Evolutionary conservation across 305 asterid genomes (phyloP), one percentile per base, ranked within the genome.

Genomic region (Plantago lanceolata): DNA sequence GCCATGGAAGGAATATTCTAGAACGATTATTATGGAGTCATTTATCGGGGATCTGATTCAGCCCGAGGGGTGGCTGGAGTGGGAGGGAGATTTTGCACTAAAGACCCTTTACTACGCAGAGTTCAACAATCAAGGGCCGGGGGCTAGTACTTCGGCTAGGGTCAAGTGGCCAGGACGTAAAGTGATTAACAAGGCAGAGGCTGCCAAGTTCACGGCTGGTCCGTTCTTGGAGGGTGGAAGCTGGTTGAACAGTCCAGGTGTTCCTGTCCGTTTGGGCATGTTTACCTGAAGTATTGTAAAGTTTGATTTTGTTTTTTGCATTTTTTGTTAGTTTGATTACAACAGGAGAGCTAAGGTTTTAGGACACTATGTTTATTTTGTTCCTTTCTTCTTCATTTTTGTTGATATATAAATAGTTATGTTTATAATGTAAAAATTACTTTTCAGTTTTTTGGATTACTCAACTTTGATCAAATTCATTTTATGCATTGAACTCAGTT

Each of bases 1-100:
- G 67, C 96, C 97, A 0, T 74, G 82, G 90, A 85, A 84, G 69
- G 84, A 82, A 19, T 89, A 75, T 57, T 78, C 96, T 0, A 79
- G 88, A 67, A 82, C 93, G 0, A 15, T 92, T 0, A 61, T 92
- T 1, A 89, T 92, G 96, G 95, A 89, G 55, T 62, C 87, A 0
- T 87, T 84, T 52, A 84, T 92, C 18, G 88, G 82, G 0, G 94
- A 89, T 40, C 18, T 82, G 5, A 81, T 92, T 21, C 57, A 71
- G 5, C 85, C 91, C 0, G 83, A 79, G 29, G 97, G 98, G 40
- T 92, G 89, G 83, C 55, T 79, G 67, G 80, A 82, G 8, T 81
- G 85, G 80, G 54, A 37, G 1, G 95, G 86, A 0, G 86, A 87
- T 6, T 77, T 70, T 3, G 95, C 87, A 0, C 67, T 82, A 0